A percentile compares a stretch with the other conserved stretches of the same genome.
Conservation (phyloP, 805 yeast species). For the Lipomyces mesembrius region DNA sequence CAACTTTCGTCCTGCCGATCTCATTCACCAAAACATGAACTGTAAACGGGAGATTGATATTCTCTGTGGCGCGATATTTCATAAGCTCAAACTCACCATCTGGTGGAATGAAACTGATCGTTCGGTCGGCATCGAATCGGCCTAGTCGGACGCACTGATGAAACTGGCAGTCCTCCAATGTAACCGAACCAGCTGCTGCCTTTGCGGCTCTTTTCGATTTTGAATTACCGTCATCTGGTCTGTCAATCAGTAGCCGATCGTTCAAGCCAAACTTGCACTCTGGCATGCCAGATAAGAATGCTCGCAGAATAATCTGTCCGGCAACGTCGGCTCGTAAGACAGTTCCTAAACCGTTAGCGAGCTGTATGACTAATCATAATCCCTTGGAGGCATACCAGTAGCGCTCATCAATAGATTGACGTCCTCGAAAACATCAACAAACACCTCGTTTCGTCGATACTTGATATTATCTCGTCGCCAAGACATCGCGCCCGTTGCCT, state of each 20-base stretch:
- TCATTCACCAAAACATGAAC: constrained; percentile 61
- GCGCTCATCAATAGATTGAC: constrained; percentile 71
- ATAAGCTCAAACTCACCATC: constrained; percentile 80
- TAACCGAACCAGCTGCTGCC: constrained; percentile 57
- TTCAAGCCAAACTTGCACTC: constrained; percentile 79
- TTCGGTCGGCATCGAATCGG: constrained; percentile 64
- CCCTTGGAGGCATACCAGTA: constrained; percentile 50
- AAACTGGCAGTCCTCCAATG: constrained; percentile 75
- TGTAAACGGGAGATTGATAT: constrained; percentile 71
- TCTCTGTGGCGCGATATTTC: constrained; percentile 64
- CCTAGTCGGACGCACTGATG: constrained; percentile 79
- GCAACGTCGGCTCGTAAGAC: constrained; percentile 72
- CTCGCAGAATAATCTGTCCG: constrained; percentile 71
- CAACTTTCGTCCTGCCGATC: constrained; percentile 53
- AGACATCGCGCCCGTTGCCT: constrained; percentile 53
- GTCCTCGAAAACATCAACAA: constrained; percentile 74
- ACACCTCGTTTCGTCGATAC: constrained; percentile 81
- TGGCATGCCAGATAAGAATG: constrained; percentile 82
- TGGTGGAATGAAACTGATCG: constrained; percentile 78
- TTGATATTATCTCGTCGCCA: constrained; percentile 76
- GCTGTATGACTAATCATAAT: background rate
- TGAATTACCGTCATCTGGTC: constrained; percentile 38
- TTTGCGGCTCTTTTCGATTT: constrained; percentile 42
- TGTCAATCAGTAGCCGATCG: constrained; percentile 51
- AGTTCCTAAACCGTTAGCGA: constrained; percentile 44